Evolutionary conservation across 257 asterid genomes (phyloP).

Genomic region (Agastache rugosa): DNA sequence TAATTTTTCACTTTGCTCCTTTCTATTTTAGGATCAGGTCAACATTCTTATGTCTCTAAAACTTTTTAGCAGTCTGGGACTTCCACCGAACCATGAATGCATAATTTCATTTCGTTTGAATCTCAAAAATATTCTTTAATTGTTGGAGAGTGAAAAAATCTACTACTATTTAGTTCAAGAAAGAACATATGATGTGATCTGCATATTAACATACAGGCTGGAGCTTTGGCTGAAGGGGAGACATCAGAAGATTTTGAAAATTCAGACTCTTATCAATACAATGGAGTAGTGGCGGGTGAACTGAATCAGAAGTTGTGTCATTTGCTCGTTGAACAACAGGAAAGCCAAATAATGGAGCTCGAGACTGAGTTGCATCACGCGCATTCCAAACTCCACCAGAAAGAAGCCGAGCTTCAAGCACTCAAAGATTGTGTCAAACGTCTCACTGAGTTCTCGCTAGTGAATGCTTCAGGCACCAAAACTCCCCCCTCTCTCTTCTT

Average conservation of each 20-base stretch:
- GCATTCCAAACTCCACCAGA: slow-evolving; percentile 64
- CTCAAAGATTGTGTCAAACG: slow-evolving; percentile 75
- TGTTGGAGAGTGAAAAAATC: background rate
- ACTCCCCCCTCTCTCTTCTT: background rate
- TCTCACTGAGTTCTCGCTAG: slow-evolving; percentile 62
- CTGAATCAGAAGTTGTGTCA: slow-evolving; percentile 64
- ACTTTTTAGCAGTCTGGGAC: background rate
- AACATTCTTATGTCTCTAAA: background rate
- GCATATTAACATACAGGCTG: slow-evolving; percentile 42
- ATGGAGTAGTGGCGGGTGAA: slow-evolving; percentile 61
- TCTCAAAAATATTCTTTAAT: background rate
- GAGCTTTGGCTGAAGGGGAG: slow-evolving; percentile 35
- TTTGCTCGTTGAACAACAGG: slow-evolving; percentile 70
- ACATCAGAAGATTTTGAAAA: slow-evolving; percentile 33
- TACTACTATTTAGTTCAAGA: background rate
- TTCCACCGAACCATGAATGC: background rate
- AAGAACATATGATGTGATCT: slow-evolving; percentile 6
- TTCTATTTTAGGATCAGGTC: background rate
- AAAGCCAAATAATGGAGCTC: slow-evolving; percentile 62
- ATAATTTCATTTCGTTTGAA: background rate
- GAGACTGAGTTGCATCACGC: slow-evolving; percentile 59
- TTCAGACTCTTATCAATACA: slow-evolving; percentile 33
- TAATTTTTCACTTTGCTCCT: background rate
- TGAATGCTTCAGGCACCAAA: slow-evolving; percentile 46
- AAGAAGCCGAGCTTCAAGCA: slow-evolving; percentile 77